These are phyloP conservation scores for Daldinia childiae DNA, from an alignment of 495 filamentous ascomycete species.

Conservation along the genomic window DNA sequence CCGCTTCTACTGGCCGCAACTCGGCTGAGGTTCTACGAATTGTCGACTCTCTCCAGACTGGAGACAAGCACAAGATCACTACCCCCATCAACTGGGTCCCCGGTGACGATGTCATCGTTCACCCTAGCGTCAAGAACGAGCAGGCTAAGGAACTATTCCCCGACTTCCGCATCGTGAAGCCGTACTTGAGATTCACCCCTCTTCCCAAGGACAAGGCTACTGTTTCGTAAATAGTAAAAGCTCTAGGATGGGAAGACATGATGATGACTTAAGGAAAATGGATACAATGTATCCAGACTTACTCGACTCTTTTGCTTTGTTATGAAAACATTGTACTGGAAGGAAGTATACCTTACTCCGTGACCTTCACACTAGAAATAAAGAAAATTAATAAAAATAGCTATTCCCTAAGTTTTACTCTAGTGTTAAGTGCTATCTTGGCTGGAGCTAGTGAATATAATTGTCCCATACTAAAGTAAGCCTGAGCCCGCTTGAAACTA, in stretches of 20 bases:
- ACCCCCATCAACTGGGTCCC: slow-evolving; percentile 93
- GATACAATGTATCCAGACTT: background rate
- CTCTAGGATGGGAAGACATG: background rate
- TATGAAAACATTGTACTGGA: background rate
- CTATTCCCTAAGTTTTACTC: background rate
- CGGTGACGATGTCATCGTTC: slow-evolving; percentile 94
- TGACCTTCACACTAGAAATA: background rate
- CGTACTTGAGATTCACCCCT: slow-evolving; percentile 80
- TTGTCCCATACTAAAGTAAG: background rate
- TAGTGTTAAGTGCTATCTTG: background rate
- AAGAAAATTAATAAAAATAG: background rate
- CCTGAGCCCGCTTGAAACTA: background rate
- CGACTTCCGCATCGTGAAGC: slow-evolving; percentile 91
- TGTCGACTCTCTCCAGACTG: slow-evolving; percentile 95
- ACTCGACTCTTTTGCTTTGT: background rate
- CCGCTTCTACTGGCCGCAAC: slow-evolving; percentile 96
- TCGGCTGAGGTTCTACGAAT: slow-evolving; percentile 95
- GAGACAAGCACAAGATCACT: slow-evolving; percentile 94
- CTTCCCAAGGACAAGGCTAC: slow-evolving; percentile 62
- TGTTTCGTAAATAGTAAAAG: slow-evolving; percentile 17
- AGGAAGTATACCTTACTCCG: background rate
- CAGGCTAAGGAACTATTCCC: slow-evolving; percentile 92
- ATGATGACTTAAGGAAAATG: background rate
- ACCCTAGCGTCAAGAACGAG: slow-evolving; percentile 85
- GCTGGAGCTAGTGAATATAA: background rate